Percentiles rank a stretch among this genome's conserved stretches.
Evolutionary conservation across 768 basidiomycete genomes (phyloP).

Genomic region (Suillus tomentosus): DNA sequence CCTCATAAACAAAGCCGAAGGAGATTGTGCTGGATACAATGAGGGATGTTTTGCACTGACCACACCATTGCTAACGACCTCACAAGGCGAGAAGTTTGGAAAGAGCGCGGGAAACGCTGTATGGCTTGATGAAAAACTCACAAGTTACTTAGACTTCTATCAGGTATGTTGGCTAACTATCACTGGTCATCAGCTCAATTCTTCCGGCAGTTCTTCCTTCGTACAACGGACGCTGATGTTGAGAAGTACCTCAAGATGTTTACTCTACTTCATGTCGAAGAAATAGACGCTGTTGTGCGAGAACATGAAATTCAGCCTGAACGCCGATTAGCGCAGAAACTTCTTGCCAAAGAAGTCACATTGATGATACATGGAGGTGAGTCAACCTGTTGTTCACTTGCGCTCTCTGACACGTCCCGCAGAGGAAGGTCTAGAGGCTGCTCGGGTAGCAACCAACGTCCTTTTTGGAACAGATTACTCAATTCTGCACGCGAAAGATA

Average conservation of each 20-base stretch:
- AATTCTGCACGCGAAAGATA: slow-evolving; percentile 53
- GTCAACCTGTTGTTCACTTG: background rate
- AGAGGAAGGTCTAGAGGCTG: slow-evolving; percentile 44
- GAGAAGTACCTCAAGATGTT: slow-evolving; percentile 80
- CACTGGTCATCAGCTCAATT: background rate
- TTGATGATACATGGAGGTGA: slow-evolving; percentile 60
- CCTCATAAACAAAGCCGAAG: slow-evolving; percentile 64
- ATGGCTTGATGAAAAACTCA: slow-evolving; percentile 80
- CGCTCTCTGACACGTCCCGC: slow-evolving; percentile 6
- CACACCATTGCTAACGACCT: slow-evolving; percentile 90
- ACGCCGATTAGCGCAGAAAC: slow-evolving; percentile 47
- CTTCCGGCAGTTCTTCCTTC: slow-evolving; percentile 78
- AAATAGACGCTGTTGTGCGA: slow-evolving; percentile 57
- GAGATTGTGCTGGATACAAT: slow-evolving; percentile 17
- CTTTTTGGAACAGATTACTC: slow-evolving; percentile 42
- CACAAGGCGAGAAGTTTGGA: slow-evolving; percentile 92
- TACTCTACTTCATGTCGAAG: slow-evolving; percentile 65
- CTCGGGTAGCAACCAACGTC: slow-evolving; percentile 46
- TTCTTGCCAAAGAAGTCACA: slow-evolving; percentile 60
- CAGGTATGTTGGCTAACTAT: slow-evolving; percentile 56
- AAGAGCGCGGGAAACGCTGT: slow-evolving; percentile 96
- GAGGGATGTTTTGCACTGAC: slow-evolving; percentile 77
- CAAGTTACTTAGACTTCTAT: slow-evolving; percentile 91
- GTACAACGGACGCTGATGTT: slow-evolving; percentile 78
- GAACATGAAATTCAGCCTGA: slow-evolving; percentile 59